Percentiles rank a stretch among this genome's conserved stretches.
Evolutionary conservation across 2,329 filamentous ascomycete genomes (phyloP).

Genomic region (Aspergillus sp.): DNA sequence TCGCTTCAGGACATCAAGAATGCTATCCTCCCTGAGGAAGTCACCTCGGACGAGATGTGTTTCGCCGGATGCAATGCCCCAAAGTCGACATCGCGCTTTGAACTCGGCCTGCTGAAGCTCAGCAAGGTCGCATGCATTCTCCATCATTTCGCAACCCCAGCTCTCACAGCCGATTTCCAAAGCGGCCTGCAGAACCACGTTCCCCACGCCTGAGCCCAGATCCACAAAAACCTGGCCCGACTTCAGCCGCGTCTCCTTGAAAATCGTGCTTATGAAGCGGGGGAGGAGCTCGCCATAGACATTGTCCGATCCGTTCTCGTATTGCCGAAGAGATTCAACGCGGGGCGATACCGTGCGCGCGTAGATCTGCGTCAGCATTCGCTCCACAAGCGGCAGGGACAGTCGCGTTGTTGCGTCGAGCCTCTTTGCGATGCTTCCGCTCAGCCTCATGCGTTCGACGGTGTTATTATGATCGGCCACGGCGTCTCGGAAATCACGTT

Average conservation of each 20-base stretch:
- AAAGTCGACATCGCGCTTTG: slow-evolving; percentile 70
- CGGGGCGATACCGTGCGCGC: slow-evolving; percentile 84
- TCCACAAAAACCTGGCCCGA: slow-evolving; percentile 86
- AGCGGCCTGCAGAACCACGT: slow-evolving; percentile 88
- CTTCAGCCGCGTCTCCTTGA: slow-evolving; percentile 67
- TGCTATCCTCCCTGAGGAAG: slow-evolving; percentile 64
- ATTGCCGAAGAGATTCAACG: slow-evolving; percentile 72
- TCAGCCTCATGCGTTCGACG: slow-evolving; percentile 54
- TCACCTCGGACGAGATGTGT: slow-evolving; percentile 76
- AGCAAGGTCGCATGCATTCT: slow-evolving; percentile 75
- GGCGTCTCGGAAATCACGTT: slow-evolving; percentile 62
- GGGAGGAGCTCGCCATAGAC: slow-evolving; percentile 90
- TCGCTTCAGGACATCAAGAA: slow-evolving; percentile 63
- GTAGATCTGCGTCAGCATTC: slow-evolving; percentile 81
- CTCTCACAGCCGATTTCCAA: slow-evolving; percentile 88
- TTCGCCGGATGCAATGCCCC: slow-evolving; percentile 72
- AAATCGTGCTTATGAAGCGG: slow-evolving; percentile 72
- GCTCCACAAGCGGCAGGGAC: slow-evolving; percentile 62
- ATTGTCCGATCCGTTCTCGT: slow-evolving; percentile 83
- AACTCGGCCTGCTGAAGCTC: slow-evolving; percentile 76
- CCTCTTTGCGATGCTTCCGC: slow-evolving; percentile 63
- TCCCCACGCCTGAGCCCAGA: slow-evolving; percentile 89
- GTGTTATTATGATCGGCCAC: slow-evolving; percentile 69
- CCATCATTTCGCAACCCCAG: slow-evolving; percentile 96
- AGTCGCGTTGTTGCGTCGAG: slow-evolving; percentile 61